Percentiles rank a stretch among this genome's conserved stretches.
Conservation (phyloP, 768 basidiomycete species). For the Dacryopinax spathularia region DNA sequence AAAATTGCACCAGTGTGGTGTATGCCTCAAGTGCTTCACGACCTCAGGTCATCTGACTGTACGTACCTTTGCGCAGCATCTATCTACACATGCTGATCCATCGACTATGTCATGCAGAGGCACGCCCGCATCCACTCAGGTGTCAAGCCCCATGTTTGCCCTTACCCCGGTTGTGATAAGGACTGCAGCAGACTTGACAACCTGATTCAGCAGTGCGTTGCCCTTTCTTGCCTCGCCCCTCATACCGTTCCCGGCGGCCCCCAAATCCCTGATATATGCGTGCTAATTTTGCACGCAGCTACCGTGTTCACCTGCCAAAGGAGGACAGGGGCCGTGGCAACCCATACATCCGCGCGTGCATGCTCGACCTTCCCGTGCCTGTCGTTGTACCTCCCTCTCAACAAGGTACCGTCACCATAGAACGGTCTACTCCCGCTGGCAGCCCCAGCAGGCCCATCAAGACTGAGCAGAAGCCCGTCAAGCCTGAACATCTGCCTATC, state of each 20-base stretch:
- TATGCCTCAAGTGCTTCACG: not conserved
- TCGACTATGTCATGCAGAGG: not conserved
- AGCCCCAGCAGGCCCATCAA: not conserved
- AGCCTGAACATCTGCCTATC: too few species aligned
- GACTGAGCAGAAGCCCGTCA: not conserved
- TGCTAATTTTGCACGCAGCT: not conserved
- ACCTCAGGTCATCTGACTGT: not conserved
- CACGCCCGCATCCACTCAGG: not conserved
- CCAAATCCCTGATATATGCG: not conserved
- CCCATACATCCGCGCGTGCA: not conserved
- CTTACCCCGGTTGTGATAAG: slow-evolving; percentile 51
- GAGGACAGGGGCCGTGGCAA: not conserved
- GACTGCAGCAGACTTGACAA: slow-evolving; percentile 69
- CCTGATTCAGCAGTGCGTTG: slow-evolving; percentile 45
- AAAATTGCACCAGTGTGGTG: not conserved
- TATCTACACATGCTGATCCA: not conserved
- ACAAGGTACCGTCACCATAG: not conserved
- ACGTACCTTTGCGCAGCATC: not conserved
- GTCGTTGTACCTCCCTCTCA: not conserved
- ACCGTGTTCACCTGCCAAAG: not conserved
- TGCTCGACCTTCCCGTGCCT: not conserved
- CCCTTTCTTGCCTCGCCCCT: not conserved
- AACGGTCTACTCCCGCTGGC: not conserved
- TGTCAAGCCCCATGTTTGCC: slow-evolving; percentile 28
- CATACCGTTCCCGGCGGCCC: too few species aligned